Conservation (phyloP, 108 stramenopile genomes). For the Seminavis robusta region DNA sequence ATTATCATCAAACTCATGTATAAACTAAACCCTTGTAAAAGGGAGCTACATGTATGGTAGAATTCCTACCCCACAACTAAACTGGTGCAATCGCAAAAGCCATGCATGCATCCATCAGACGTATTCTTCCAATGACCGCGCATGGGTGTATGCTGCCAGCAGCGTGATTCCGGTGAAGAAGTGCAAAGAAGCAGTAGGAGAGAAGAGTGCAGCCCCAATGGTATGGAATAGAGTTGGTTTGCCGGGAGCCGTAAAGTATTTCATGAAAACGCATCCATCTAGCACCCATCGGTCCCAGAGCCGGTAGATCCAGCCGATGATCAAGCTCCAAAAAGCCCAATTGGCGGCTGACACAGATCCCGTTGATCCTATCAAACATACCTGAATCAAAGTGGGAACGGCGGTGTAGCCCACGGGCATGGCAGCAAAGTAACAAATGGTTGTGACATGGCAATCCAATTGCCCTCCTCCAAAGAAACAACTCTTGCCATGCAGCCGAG, state of each 20-base stretch:
- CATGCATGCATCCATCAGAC: too few relatives aligned
- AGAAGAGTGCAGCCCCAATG: slow-evolving; percentile 18
- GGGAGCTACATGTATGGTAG: too few relatives aligned
- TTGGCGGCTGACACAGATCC: slow-evolving; percentile 11
- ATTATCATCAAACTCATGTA: too few relatives aligned
- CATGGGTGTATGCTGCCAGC: slow-evolving; percentile 20
- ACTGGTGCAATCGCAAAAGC: too few relatives aligned
- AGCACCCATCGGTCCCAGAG: slow-evolving; percentile 30
- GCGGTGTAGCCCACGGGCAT: slow-evolving; percentile 21
- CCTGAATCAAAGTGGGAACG: slow-evolving; percentile 12
- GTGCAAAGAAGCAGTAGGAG: slow-evolving; percentile 33
- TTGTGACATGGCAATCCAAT: too few relatives aligned
- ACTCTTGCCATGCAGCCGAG: slow-evolving; percentile 1
- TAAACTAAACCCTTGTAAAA: too few relatives aligned
- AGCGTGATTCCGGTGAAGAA: slow-evolving; percentile 33
- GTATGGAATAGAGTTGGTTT: slow-evolving; percentile 3
- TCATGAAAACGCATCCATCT: slow-evolving; percentile 20
- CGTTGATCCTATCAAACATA: slow-evolving; percentile 4
- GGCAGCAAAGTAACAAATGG: slow-evolving; percentile 24
- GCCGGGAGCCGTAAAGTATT: slow-evolving; percentile 1
- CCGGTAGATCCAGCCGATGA: slow-evolving; percentile 32
- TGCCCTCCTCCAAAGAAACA: not conserved
- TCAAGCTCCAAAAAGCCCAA: slow-evolving; percentile 15
- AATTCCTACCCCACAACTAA: too few relatives aligned
- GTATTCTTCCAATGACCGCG: too few relatives aligned